Evolutionary conservation across 2,329 filamentous ascomycete species (phyloP), one percentile per base, ranked within the genome.

Genomic region (Verticillium albo-atrum): DNA sequence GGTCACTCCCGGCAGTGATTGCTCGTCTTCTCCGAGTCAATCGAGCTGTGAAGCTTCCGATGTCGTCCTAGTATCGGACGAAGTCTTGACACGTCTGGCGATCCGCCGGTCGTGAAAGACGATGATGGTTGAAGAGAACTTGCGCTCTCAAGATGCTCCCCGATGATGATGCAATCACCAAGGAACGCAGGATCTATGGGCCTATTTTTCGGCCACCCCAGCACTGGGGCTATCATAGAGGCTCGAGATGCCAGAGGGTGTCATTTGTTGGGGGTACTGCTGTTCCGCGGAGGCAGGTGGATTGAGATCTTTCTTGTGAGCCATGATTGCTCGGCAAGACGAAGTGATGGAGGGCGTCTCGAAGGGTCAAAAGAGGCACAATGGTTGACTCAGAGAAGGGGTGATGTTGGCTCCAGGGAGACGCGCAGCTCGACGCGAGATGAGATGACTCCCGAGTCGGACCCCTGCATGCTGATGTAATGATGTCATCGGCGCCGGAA

Each of bases 151-250:
- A 28, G 25, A 28, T 53, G 25, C 26, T 27, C 35, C 55, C 30
- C n/a, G 35, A 17, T 53, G 25, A 53, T 53, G 17, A 27, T 52
- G 15, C 6, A 28, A 47, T 56, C 35, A 56, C 34, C 54, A 37
- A 65, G 65, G 72, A 66, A 68, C 61, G 57, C 62, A 59, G 59
- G 61, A 61, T 60, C 62, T 58, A 56, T 56, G 34, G 58, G 63
- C 63, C 75, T 77, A 83, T 68, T 79, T 68, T 66, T 67, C 69
- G 63, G 67, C 67, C 62, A 81, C 80, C 81, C 80, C 80, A 65
- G 62, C 80, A 68, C 79, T 82, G 79, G 81, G 81, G 79, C 74
- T 82, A 77, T 77, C 71, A 69, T 73, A 57, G 56, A 58, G 51
- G 54, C 54, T 12, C 54, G 42, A 55, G 58, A 62, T 61, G 57